A percentile compares a stretch with the other conserved stretches of the same genome.
Evolutionary conservation across 2,329 filamentous ascomycete genomes (phyloP).

Genomic region (Fusarium domesticum): DNA sequence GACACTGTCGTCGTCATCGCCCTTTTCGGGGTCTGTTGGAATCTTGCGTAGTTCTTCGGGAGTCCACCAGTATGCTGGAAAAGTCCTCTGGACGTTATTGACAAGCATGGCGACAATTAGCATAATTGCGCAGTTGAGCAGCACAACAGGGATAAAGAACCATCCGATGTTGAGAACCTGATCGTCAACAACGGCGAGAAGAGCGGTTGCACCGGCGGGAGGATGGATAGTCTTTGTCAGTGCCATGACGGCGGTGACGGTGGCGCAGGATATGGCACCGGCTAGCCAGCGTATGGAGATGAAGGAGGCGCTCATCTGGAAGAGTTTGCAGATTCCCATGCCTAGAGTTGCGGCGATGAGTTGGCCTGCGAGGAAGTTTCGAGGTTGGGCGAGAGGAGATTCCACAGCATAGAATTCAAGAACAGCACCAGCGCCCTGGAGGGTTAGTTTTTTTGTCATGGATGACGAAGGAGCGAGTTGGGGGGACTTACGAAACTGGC

Average conservation of each 20-base stretch:
- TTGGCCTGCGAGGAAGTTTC: conserved; percentile 67
- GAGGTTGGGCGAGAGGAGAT: conserved; percentile 69
- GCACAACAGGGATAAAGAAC: conserved; percentile 61
- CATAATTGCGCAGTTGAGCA: conserved; percentile 61
- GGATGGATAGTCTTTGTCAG: conserved; percentile 71
- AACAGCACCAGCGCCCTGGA: conserved; percentile 71
- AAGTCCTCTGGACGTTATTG: conserved; percentile 67
- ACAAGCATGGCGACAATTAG: conserved; percentile 59
- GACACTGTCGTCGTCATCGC: conserved; percentile 7
- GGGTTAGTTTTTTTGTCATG: conserved; percentile 3
- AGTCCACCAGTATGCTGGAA: conserved; percentile 70
- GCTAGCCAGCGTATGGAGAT: conserved; percentile 60
- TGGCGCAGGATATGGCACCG: conserved; percentile 62
- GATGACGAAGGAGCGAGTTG: background rate
- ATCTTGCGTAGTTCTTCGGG: conserved; percentile 32
- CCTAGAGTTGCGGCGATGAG: conserved; percentile 59
- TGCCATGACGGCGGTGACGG: conserved; percentile 62
- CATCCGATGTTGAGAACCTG: conserved; percentile 59
- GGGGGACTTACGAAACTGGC: conserved; percentile 62
- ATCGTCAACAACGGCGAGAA: conserved; percentile 62
- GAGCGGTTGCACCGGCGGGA: conserved; percentile 69
- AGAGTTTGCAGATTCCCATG: conserved; percentile 62
- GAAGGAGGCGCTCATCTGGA: conserved; percentile 48
- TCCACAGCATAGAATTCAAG: conserved; percentile 70
- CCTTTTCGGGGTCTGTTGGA: conserved; percentile 2